Conservation (phyloP, 1,284 basidiomycete genomes). For the Clitocybe nebularis region DNA sequence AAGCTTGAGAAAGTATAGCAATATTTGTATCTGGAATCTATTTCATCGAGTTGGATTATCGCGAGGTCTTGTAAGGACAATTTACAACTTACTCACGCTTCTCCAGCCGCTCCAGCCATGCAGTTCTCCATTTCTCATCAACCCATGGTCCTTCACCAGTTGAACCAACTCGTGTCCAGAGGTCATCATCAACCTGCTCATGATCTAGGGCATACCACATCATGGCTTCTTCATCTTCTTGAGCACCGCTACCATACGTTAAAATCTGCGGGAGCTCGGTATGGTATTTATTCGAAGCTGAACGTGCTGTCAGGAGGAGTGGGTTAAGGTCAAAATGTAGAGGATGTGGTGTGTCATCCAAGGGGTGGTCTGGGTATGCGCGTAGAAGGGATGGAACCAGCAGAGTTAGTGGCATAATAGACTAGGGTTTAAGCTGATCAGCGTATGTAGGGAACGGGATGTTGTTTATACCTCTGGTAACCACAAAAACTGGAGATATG, state of each 20-base stretch:
- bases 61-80: not conserved
- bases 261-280: constrained; percentile 57
- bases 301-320: constrained; percentile 54
- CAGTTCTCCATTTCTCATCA: constrained; percentile 48
- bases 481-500: constrained; percentile 74
- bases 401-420: constrained; percentile 59
- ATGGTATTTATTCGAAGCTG: constrained; percentile 59
- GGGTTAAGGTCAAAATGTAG: constrained; percentile 55
- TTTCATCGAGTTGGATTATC: constrained; percentile 2
- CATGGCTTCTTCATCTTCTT: constrained; percentile 62
- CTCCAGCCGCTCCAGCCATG: constrained; percentile 64
- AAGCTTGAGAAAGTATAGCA: constrained; percentile 61
- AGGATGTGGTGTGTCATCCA: constrained; percentile 38
- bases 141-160: constrained; percentile 32
- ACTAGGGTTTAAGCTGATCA: constrained; percentile 37
- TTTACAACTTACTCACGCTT: constrained; percentile 58
- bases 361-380: constrained; percentile 28
- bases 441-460: not conserved
- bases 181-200: constrained; percentile 43
- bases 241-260: constrained; percentile 49
- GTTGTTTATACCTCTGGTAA: constrained; percentile 54
- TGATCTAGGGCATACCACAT: constrained; percentile 68
- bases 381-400: constrained; percentile 54
- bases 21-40: constrained; percentile 70
- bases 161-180: constrained; percentile 17